Percentiles rank a stretch among this genome's conserved stretches.
phyloP scores from a whole-genome alignment of 352 stramenopile species.

The Globisporangium yorkense region DNA sequence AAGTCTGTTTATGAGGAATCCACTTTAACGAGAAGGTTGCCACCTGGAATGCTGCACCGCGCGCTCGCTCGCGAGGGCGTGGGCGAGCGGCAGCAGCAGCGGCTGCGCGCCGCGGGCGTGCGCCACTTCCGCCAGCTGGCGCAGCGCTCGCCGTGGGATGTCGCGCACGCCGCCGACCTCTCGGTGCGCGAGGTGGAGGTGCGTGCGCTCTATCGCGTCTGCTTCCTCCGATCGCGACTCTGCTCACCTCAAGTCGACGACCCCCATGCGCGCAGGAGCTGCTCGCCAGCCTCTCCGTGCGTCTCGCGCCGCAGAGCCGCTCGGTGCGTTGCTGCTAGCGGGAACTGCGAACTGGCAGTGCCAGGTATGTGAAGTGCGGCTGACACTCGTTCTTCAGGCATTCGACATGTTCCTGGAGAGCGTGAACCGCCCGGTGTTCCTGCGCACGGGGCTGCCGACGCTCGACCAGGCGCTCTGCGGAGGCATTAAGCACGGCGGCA shows the following conservation, averaged over 20 bases:
- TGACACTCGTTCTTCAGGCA: conserved; percentile 23
- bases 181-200: conserved; percentile 59
- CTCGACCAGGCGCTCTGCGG: conserved; percentile 64
- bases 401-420: conserved; percentile 79
- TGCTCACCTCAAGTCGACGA: not conserved
- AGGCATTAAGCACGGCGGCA: conserved; percentile 42
- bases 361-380: not conserved
- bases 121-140: conserved; percentile 44
- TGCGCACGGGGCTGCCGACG: conserved; percentile 53
- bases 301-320: conserved; percentile 33
- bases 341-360: no score
- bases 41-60: conserved; percentile 43
- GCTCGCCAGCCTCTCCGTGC: conserved; percentile 47
- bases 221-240: not conserved
- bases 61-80: conserved; percentile 50
- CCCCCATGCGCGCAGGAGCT: conserved; percentile 25
- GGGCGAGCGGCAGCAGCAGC: conserved; percentile 30
- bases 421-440: conserved; percentile 51
- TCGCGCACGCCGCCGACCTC: conserved; percentile 56
- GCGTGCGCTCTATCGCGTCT: not conserved
- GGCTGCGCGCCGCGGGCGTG: conserved; percentile 51
- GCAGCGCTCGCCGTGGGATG: conserved; percentile 50
- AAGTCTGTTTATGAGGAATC: not conserved
- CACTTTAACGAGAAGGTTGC: not conserved
- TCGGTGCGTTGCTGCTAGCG: conserved; percentile 20